Percentiles rank a stretch among this genome's conserved stretches.
Conservation (phyloP, 179 eudicot genomes). For the Heliamphora pulchella region DNA sequence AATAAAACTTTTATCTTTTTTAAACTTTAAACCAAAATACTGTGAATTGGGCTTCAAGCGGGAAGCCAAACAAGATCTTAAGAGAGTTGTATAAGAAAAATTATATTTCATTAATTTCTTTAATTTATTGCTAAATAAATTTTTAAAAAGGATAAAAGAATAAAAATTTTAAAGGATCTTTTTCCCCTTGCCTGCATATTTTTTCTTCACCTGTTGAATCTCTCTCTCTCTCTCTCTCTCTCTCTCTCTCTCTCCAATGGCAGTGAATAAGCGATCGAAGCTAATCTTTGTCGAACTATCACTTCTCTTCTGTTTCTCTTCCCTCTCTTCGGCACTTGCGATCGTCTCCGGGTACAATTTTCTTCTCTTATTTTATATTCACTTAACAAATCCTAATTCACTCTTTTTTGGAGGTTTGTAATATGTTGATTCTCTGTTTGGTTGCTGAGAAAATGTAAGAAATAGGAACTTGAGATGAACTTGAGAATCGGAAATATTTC, state of each 20-base stretch:
- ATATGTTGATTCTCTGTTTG: not conserved
- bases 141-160: no score
- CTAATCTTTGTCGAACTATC: constrained; percentile 6
- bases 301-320: constrained; percentile 6
- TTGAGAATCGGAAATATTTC: no score
- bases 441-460: not conserved
- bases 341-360: constrained; percentile 11
- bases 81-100: no score
- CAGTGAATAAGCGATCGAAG: not conserved
- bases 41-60: no score
- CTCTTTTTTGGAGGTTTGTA: not conserved
- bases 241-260: not conserved
- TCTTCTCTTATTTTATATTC: not conserved
- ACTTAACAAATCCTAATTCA: not conserved
- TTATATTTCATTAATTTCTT: no score
- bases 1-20: no score
- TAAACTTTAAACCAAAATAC: no score
- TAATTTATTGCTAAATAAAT: no score
- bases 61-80: no score
- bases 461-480: not conserved
- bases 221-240: not conserved
- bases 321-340: constrained; percentile 13
- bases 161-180: no score
- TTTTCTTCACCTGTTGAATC: no score
- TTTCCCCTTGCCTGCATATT: no score